Evolutionary conservation across 805 yeast species (phyloP).

Genomic region (Starmerella kuoi): DNA sequence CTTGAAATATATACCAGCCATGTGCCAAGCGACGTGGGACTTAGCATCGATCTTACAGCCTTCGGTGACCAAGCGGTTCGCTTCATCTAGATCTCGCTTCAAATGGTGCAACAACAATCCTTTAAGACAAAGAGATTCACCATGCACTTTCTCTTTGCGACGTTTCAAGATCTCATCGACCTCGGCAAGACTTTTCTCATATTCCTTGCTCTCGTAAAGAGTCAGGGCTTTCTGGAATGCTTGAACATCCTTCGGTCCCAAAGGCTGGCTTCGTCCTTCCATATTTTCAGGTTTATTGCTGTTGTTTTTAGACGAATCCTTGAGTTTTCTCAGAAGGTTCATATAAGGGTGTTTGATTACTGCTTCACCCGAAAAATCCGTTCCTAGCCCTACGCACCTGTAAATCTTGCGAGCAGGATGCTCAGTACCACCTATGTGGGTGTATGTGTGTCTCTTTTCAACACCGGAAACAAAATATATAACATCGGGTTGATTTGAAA

Average conservation of each 20-base stretch:
- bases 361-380: no score
- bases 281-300: background rate
- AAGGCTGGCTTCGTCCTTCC: constrained; percentile 18
- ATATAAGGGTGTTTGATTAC: background rate
- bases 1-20: constrained; percentile 74
- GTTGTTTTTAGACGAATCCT: background rate
- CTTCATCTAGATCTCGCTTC: constrained; percentile 35
- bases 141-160: constrained; percentile 44
- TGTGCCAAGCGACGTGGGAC: constrained; percentile 68
- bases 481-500: no score
- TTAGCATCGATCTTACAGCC: constrained; percentile 48
- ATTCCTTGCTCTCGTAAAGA: constrained; percentile 73
- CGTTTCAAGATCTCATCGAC: constrained; percentile 69
- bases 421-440: no score
- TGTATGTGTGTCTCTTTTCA: no score
- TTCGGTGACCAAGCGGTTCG: constrained; percentile 36
- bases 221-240: constrained; percentile 71
- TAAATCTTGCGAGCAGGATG: no score
- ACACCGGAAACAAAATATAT: no score
- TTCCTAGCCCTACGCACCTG: no score
- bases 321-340: constrained; percentile 1
- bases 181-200: constrained; percentile 69
- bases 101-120: constrained; percentile 54
- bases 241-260: constrained; percentile 48
- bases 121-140: constrained; percentile 74